Base-by-base conservation (phyloP, 1,139 yeast species). In the Hyphopichia wangnamkhiaoensis region DNA sequence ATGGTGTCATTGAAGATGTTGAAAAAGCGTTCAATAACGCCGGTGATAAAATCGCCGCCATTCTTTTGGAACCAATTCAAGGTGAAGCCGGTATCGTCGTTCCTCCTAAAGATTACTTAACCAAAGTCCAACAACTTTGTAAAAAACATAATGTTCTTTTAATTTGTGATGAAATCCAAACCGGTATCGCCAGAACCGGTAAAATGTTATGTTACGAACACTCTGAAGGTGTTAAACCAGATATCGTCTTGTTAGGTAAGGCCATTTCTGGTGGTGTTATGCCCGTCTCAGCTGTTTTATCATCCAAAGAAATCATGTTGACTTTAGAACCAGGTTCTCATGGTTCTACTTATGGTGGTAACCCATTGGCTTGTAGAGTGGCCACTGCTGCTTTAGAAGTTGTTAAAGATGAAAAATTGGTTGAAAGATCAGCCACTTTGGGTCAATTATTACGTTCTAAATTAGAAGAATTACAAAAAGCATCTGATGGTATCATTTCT, bases 61-160 rank as follows among this genome's bases (percentile, higher is more conserved):
- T 91, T 50, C 71, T 91, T 50, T 80, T 91, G 52, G 98, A 91
- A 68, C 98, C 98, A 47, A 91, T 91, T 57, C 98, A 91, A 67
- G 98, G 98, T 62, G 98, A 91, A 66, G 98, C 98, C 27, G 98
- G 98, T 54, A 91, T 91, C 51, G 95, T 91, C 28, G 96, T 91
- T 20, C 98, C 98, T 39, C 95, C 94, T 48, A 70, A 65, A 40
- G 95, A 80, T 55, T 91, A 91, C 70, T 78, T 91, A 50, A 66
- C 82, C 41, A 70, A 74, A 52, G 96, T 91, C 26, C 79, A 80
- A 52, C 80, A 69, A 42, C 75, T 91, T 47, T 90, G 97, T 72
- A 81, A 80, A 58, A 71, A 89, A 66, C 76, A 91, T 76, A 89
- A 91, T 56, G 90, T 88, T 21, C 73, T 91, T 58, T 76, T 91